phyloP scores from a whole-genome alignment of 257 asterid species.

The Solanum appendiculatum region DNA sequence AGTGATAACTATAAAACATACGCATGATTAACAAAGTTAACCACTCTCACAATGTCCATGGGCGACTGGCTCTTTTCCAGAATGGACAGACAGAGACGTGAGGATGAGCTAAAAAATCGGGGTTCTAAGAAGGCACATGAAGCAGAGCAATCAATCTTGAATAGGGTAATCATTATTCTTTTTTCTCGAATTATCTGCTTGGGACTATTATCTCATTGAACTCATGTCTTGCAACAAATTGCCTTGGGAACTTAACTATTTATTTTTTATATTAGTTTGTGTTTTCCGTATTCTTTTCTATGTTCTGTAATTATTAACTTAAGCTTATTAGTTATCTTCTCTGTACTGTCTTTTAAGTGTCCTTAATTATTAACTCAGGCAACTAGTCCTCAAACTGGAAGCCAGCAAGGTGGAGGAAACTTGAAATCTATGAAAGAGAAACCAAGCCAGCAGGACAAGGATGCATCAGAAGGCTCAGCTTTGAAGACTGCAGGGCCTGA shows the following conservation, averaged over 20 bases:
- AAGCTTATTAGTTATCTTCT: not conserved
- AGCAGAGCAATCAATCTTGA: slow-evolving; percentile 69
- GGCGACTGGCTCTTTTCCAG: slow-evolving; percentile 22
- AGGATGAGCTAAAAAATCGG: slow-evolving; percentile 80
- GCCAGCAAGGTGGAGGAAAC: slow-evolving; percentile 76
- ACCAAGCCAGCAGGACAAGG: slow-evolving; percentile 63
- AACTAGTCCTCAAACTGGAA: slow-evolving; percentile 87
- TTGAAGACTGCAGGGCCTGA: slow-evolving; percentile 90
- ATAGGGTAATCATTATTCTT: slow-evolving; percentile 40
- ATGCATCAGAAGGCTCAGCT: slow-evolving; percentile 60
- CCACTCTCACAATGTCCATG: not conserved
- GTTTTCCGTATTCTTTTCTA: not conserved
- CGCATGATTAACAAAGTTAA: not conserved
- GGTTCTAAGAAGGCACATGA: slow-evolving; percentile 74
- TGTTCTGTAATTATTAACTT: not conserved
- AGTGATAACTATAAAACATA: not conserved
- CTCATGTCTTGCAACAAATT: not conserved
- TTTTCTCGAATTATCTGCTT: not conserved
- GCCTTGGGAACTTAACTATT: not conserved
- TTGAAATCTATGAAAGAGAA: slow-evolving; percentile 81
- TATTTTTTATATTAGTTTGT: not conserved
- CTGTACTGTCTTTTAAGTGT: slow-evolving; percentile 4
- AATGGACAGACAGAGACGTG: slow-evolving; percentile 97
- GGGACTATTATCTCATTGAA: not conserved
- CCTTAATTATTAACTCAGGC: slow-evolving; percentile 37